Conservation (phyloP, 2,329 filamentous ascomycete species). For the Penicillium janthinellum region DNA sequence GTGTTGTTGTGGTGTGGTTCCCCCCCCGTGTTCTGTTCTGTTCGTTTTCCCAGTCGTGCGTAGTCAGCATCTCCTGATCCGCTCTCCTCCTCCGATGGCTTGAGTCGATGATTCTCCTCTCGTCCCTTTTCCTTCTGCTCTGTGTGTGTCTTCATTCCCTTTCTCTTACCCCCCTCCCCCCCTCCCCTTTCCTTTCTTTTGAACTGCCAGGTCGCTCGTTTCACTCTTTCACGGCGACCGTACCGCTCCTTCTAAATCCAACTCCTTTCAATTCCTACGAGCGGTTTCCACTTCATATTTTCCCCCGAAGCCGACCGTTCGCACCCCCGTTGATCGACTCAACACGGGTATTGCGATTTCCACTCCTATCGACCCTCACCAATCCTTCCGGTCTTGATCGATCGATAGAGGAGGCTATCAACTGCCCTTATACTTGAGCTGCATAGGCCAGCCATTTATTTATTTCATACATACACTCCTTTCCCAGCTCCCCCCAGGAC, state of each 20-base stretch:
- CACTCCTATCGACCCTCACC: constrained; percentile 1
- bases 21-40: background rate
- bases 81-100: constrained; percentile 12
- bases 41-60: background rate
- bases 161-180: constrained; percentile 29
- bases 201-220: constrained; percentile 46
- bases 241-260: constrained; percentile 36
- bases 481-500: constrained; percentile 24
- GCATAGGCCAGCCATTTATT: constrained; percentile 41
- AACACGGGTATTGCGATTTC: constrained; percentile 27
- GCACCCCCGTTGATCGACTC: constrained; percentile 29
- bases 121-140: constrained; percentile 23
- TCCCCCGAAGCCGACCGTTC: constrained; percentile 16
- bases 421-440: constrained; percentile 32
- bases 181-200: constrained; percentile 36
- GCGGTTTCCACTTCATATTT: constrained; percentile 22
- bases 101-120: constrained; percentile 11
- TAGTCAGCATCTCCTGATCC: constrained; percentile 33
- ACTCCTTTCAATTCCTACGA: constrained; percentile 38
- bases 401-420: constrained; percentile 16
- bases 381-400: constrained; percentile 16
- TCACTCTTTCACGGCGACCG: constrained; percentile 56
- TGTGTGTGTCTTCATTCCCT: constrained; percentile 24
- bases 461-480: constrained; percentile 21
- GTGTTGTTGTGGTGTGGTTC: background rate